These are phyloP conservation scores for Septoria linicola DNA, from an alignment of 2,329 filamentous ascomycete genomes.

Conservation along the genomic window DNA sequence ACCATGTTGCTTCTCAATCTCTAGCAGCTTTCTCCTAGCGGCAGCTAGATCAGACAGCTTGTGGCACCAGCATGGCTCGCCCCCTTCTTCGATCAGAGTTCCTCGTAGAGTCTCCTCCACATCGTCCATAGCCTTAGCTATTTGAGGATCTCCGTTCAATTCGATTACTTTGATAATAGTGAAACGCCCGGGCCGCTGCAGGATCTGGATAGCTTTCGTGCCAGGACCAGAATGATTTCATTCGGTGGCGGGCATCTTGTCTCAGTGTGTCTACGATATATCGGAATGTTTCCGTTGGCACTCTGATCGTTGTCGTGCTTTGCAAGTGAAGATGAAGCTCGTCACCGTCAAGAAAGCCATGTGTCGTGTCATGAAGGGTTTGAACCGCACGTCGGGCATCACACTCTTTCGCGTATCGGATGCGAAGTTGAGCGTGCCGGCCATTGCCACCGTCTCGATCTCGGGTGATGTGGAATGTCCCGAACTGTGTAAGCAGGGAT, in stretches of 20 bases:
- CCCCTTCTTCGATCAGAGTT: neutral
- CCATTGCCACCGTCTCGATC: neutral
- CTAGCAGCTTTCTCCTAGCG: neutral
- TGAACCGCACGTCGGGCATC: neutral
- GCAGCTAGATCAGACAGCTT: neutral
- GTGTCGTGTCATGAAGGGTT: neutral
- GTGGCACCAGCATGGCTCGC: neutral
- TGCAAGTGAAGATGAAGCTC: neutral
- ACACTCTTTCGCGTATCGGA: neutral
- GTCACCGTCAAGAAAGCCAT: neutral
- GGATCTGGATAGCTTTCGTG: neutral
- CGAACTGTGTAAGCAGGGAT: neutral
- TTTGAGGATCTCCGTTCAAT: neutral
- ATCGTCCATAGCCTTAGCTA: neutral
- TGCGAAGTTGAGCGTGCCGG: neutral
- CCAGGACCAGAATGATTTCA: too few species aligned
- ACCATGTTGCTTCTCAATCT: neutral
- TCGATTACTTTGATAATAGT: neutral
- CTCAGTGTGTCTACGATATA: too few species aligned
- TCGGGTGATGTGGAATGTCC: neutral
- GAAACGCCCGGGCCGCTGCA: neutral
- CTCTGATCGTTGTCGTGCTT: neutral
- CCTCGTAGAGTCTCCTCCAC: neutral
- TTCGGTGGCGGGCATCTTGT: too few species aligned
- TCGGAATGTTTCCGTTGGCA: too few species aligned